Base-by-base conservation (phyloP, 2,329 filamentous ascomycete genomes). In the Grosmannia huntii region DNA sequence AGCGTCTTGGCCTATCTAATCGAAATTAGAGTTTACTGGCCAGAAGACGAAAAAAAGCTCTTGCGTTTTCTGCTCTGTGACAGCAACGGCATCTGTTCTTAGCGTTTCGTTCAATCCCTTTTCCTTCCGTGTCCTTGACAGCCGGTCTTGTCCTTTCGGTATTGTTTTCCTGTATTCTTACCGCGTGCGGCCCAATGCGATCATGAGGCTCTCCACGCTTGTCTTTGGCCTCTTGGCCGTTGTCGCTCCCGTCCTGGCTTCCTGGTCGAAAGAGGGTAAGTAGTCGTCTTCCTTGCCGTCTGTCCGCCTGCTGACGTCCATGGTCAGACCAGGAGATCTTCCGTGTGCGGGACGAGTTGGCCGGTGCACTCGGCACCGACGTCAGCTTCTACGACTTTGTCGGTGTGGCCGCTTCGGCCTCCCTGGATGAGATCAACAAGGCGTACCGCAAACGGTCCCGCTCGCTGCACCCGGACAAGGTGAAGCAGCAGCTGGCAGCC, bases 381-480 rank as follows among this genome's bases (percentile, higher is more conserved):
- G 80, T 89, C 60, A 94, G 89, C 65, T 99, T 99, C 74, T 99
- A 99, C 81, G 86, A 95, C 69, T 94, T 96, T 73, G 78, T 99
- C 62, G 90, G 86, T 67, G 81, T 96, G 63, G 76, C 80, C 55
- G 76, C 83, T 60, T 79, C 79, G 60, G 92, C 90, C 61, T 86
- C 80, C 65, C 85, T 89, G 64, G 90, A 96, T 62, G 89, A 96
- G 62, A 87, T 99, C 74, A 90, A 86, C 76, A 95, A 94, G 72
- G 91, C 90, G 66, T 96, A 95, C 79, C 89, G 89, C 75, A 90
- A 91, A 75, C 90, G 86, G 73, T 87, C 90, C 52, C 82, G 85
- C 63, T 78, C 82, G 57, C 78, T 96, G 53, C 94, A 99, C 71
- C 94, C 94, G 1, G 94, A 99, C 82, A 99, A 97, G 77, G 91